These are phyloP conservation scores for Trichomonascus vanleenenianus DNA, from an alignment of 805 yeast genomes.

Conservation along the genomic window DNA sequence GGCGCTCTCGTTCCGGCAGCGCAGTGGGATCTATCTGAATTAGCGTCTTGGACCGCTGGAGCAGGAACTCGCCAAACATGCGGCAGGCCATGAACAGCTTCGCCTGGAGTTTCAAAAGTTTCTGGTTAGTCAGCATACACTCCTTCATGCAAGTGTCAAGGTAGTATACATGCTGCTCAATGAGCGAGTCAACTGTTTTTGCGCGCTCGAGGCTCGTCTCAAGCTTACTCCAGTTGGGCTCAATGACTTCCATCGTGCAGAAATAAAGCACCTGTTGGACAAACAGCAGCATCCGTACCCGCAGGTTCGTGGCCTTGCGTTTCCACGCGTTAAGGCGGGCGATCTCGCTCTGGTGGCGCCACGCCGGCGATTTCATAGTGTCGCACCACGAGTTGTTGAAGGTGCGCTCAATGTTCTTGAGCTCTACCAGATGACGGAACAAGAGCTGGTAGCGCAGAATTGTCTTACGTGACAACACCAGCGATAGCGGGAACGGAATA, in stretches of 20 bases:
- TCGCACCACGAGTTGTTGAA: conserved; percentile 68
- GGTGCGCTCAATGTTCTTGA: conserved; percentile 54
- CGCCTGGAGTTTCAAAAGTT: conserved; percentile 37
- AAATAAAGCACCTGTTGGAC: conserved; percentile 48
- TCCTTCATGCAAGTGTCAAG: conserved; percentile 58
- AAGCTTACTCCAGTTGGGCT: conserved; percentile 43
- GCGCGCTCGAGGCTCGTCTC: conserved; percentile 22
- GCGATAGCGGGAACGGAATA: conserved; percentile 80
- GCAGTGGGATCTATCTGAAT: conserved; percentile 23
- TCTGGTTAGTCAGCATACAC: conserved; percentile 56
- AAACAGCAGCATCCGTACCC: conserved; percentile 47
- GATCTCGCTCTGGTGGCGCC: conserved; percentile 49
- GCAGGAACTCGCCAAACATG: conserved; percentile 22
- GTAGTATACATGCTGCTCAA: conserved; percentile 43
- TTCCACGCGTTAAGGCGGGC: conserved; percentile 43
- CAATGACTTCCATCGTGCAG: conserved; percentile 52
- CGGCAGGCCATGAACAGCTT: conserved; percentile 35
- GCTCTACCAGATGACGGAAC: conserved; percentile 58
- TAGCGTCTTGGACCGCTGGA: conserved; percentile 16
- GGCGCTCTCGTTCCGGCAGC: conserved; percentile 11
- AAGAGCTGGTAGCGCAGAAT: conserved; percentile 72
- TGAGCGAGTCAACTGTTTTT: conserved; percentile 37
- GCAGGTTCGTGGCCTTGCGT: conserved; percentile 24
- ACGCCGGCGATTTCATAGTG: conserved; percentile 52
- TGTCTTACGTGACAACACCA: conserved; percentile 62